Evolutionary conservation across 2,329 filamentous ascomycete genomes (phyloP), one percentile per base, ranked within the genome.

Genomic region (Madurella mycetomatis): DNA sequence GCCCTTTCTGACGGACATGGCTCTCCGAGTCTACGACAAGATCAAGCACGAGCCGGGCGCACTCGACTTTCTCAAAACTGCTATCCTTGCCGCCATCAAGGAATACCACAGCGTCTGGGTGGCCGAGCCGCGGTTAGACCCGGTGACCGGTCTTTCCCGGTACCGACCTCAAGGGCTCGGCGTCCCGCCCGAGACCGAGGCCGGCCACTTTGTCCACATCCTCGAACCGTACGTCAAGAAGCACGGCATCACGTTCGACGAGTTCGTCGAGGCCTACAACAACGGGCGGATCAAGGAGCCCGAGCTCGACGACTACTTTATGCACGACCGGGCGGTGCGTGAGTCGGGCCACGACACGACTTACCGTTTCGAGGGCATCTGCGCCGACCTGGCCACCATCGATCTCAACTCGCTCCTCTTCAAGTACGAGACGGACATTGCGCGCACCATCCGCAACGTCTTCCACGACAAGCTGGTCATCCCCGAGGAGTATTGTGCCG

Each of bases 301-400:
- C 0, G 90, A 95, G 59, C 78, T 99, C 13, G 94, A 99, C 66
- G 85, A 92, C 45, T 99, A 97, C 73, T 97, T 97, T 74, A 75
- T 95, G 67, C 94, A 99, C 69, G 94, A 99, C 69, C 88, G 94
- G 56, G 92, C 92, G 2, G 92, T 97, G 34, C 87, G 94, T 62
- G 94, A 99, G 72, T 96, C 92, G 16, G 94, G 94, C 12, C 94
- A 99, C 70, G 94, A 99, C 69, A 99, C 94, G 2, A 89, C 89
- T 15, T 97, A 97, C 72, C 89, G 94, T 16, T 79, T 99, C 17
- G 94, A 97, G 72, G 86, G 84, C 45, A 81, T 95, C 19, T 92
- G 88, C 64, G 94, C 90, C 11, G 84, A 96, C 67, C 77, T 97
- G 25, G 94, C 92, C 11, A 96, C 92, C 0, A 90, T 97, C 55